phyloP scores from a whole-genome alignment of 106 monocot genomes.

The Dendrobium officinale region DNA sequence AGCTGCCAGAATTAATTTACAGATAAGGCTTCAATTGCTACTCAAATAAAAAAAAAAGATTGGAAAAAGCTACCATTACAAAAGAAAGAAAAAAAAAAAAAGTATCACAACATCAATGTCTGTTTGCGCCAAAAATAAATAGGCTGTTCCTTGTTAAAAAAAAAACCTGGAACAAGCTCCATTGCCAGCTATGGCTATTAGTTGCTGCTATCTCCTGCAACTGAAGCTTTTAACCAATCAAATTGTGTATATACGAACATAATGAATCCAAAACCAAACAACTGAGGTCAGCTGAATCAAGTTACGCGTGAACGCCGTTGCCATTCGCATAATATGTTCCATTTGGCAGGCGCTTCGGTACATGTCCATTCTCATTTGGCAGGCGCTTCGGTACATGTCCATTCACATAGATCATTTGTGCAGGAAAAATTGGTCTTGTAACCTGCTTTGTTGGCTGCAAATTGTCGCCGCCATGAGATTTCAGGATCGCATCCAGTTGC shows the following conservation, averaged over 20 bases:
- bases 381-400: conserved; percentile 24
- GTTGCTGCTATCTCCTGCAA: neutral
- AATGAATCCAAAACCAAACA: neutral
- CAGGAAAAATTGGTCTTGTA: conserved; percentile 19
- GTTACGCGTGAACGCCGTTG: conserved; percentile 57
- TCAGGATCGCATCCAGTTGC: conserved; percentile 26
- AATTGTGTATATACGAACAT: neutral
- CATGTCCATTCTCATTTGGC: conserved; percentile 29
- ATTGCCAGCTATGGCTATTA: neutral
- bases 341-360: conserved; percentile 18
- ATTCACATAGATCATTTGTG: conserved; percentile 22
- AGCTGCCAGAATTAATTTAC: neutral
- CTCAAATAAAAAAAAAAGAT: neutral
- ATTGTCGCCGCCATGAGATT: neutral
- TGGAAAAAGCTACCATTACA: neutral
- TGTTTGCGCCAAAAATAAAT: neutral
- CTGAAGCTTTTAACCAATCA: neutral
- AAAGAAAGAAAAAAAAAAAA: neutral
- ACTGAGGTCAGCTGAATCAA: neutral
- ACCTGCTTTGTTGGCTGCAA: neutral
- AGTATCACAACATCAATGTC: neutral
- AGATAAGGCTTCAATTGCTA: neutral
- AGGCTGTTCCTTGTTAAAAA: conserved; percentile 1
- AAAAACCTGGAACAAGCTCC: conserved; percentile 11
- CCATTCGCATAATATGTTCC: conserved; percentile 38